Base-by-base conservation (phyloP, 1,284 basidiomycete species). In the Microbotryomycetes sp. region DNA sequence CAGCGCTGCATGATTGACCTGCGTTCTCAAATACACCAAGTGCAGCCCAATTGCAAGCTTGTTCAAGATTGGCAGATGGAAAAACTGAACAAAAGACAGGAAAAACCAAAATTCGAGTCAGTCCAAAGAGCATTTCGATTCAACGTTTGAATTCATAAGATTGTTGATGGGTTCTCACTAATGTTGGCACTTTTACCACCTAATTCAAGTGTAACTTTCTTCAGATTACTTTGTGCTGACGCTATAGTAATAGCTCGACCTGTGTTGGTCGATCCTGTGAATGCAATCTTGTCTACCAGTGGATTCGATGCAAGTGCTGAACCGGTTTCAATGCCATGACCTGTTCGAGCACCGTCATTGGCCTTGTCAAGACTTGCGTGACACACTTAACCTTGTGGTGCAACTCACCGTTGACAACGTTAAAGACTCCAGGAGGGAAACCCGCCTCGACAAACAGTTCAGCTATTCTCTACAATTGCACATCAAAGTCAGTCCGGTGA, bases 1-100 rank as follows among this genome's bases (percentile, higher is more conserved):
- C 87, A 19, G 90, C 88, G 67, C 85, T 87, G 77, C 91, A 92
- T 5, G 82, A 82, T 76, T 92, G 89, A 54, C 62, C 65, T 16
- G 51, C 53, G 49, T 63, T 67, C 55, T 60, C 58, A 56, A 59
- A 67, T 12, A 67, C 59, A 2, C 64, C 65, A 23, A 69, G 58
- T 3, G 64, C 60, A 29, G 61, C 56, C 66, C 65, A 69, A 36
- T 68, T 69, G 23, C 55, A 59, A 2, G 68, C 67, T 31, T 68
- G 62, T 29, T 68, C 59, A 6, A 70, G 52, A 54, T 70, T 58
- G 6, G 68, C 68, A 14, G 51, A 53, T 19, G 47, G 55, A 52
- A 70, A 69, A 36, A 70, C 62, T 58, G 47, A 9, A 42, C 36
- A 12, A 19, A 42, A 42, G 19, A 12, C 36, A 42, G 36, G 12